A percentile compares a stretch with the other conserved stretches of the same genome.
phyloP scores from a whole-genome alignment of 306 rosid species.

The Trichosanthes cucumerina region DNA sequence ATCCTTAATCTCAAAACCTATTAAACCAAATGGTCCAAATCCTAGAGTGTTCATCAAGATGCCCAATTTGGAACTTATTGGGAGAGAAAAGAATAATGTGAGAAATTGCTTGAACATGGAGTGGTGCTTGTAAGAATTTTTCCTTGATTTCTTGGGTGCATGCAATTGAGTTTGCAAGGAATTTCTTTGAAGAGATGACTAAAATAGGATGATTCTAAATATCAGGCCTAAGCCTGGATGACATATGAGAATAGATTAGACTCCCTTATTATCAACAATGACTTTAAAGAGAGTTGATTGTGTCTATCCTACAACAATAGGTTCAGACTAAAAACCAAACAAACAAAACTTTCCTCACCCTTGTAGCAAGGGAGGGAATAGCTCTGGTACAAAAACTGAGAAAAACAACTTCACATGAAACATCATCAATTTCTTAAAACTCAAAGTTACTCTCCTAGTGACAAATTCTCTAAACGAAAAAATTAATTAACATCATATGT shows the following conservation, averaged over 20 bases:
- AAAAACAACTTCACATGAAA: not conserved
- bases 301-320: not conserved
- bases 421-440: not conserved
- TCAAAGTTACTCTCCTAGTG: not conserved
- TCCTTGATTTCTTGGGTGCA: not conserved
- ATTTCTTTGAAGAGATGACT: not conserved
- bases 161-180: not conserved
- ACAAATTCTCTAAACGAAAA: not conserved
- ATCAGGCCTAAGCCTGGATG: not conserved
- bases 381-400: not conserved
- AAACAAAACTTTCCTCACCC: not conserved
- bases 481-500: not conserved
- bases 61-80: not conserved
- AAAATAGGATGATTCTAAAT: too few relatives aligned
- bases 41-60: not conserved
- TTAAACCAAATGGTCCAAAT: not conserved
- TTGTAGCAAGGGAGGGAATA: too few relatives aligned
- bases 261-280: not conserved
- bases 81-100: not conserved
- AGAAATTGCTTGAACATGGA: not conserved
- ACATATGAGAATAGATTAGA: not conserved
- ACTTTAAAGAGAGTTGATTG: not conserved
- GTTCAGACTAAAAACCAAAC: not conserved
- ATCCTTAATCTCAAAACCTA: not conserved
- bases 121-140: not conserved